Percentiles rank a stretch among this genome's conserved stretches.
Conservation (phyloP, 441 rosid species). For the Populus hybrid region DNA sequence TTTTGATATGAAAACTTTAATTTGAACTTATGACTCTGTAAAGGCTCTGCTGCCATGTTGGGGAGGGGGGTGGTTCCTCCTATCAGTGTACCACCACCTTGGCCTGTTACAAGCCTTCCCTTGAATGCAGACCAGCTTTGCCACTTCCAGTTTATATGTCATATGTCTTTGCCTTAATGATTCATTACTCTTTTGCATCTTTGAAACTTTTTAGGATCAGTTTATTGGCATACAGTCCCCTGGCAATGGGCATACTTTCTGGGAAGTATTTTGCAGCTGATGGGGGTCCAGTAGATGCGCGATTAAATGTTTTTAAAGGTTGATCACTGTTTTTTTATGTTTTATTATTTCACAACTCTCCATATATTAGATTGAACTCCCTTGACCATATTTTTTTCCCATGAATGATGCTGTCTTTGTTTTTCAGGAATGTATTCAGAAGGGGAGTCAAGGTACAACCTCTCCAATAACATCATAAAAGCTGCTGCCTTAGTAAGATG, state of each 20-base stretch:
- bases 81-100: neutral
- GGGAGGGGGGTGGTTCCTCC: neutral
- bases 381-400: neutral
- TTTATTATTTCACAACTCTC: neutral
- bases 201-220: conserved; percentile 31
- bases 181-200: neutral
- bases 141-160: neutral
- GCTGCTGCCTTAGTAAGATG: conserved; percentile 41
- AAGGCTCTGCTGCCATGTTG: neutral
- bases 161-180: neutral
- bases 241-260: conserved; percentile 70
- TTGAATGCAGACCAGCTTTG: neutral
- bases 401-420: conserved; percentile 7
- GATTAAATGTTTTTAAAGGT: conserved; percentile 59
- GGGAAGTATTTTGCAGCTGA: conserved; percentile 56
- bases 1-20: neutral
- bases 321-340: conserved; percentile 10
- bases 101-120: neutral
- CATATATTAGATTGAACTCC: neutral
- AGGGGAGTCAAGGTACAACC: conserved; percentile 59
- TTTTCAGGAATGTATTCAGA: conserved; percentile 52
- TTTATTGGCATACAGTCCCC: conserved; percentile 60
- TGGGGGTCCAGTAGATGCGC: conserved; percentile 47
- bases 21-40: neutral
- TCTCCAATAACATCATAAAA: conserved; percentile 30